These are phyloP conservation scores for Myrmaecium sp. DNA, from an alignment of 2,329 filamentous ascomycete genomes.

Conservation along the genomic window DNA sequence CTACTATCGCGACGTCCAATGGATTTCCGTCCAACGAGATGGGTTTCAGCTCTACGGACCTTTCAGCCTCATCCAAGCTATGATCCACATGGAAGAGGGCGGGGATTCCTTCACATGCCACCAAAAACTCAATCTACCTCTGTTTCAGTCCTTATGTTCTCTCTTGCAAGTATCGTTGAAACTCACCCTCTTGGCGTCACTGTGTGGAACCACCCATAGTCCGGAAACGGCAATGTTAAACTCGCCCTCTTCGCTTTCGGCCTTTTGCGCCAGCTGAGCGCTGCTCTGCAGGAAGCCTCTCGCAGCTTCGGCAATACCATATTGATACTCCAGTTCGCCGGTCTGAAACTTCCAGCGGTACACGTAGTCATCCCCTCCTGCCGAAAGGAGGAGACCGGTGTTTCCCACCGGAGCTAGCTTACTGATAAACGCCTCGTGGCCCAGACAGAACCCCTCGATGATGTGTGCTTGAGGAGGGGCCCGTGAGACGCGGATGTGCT, in stretches of 20 bases:
- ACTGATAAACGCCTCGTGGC: slow-evolving; percentile 72
- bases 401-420: slow-evolving; percentile 53
- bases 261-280: too few species aligned
- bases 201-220: slow-evolving; percentile 28
- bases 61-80: slow-evolving; percentile 31
- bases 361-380: slow-evolving; percentile 67
- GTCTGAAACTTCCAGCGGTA: slow-evolving; percentile 68
- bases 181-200: too few species aligned
- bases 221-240: slow-evolving; percentile 32
- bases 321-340: too few species aligned
- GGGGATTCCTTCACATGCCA: slow-evolving; percentile 30
- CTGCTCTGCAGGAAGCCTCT: slow-evolving; percentile 35
- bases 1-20: slow-evolving; percentile 34
- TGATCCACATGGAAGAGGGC: slow-evolving; percentile 48
- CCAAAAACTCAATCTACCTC: slow-evolving; percentile 13
- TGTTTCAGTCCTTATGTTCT: slow-evolving; percentile 1
- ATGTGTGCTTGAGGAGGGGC: slow-evolving; percentile 70
- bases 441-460: slow-evolving; percentile 79
- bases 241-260: too few species aligned
- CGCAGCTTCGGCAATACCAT: too few species aligned
- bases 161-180: slow-evolving; percentile 2
- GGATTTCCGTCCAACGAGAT: slow-evolving; percentile 47
- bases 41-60: slow-evolving; percentile 5
- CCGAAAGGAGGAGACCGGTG: slow-evolving; percentile 56
- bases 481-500: slow-evolving; percentile 79